phyloP scores from a whole-genome alignment of 106 monocot species.

The Xerophyta viscosa region DNA sequence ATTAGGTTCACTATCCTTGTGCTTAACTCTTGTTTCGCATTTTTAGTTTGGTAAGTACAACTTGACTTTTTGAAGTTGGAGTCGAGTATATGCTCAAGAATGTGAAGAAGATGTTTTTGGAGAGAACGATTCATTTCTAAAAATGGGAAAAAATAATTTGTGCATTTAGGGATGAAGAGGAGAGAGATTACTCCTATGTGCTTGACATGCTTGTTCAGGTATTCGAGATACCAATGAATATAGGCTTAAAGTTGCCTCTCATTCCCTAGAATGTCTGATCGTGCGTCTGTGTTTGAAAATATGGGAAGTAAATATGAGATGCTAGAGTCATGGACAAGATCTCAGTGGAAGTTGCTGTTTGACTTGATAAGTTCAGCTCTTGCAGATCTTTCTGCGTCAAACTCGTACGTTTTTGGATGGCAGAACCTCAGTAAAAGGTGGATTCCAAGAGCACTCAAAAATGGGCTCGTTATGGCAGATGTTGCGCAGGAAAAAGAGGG shows the following conservation, averaged over 20 bases:
- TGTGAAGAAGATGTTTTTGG: constrained; percentile 15
- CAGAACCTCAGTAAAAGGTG: constrained; percentile 15
- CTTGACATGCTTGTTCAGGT: constrained; percentile 55
- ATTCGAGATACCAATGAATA: constrained; percentile 15
- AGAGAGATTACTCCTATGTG: constrained; percentile 67
- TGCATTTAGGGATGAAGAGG: constrained; percentile 37
- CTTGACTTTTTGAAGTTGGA: constrained; percentile 43
- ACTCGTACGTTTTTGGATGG: constrained; percentile 42
- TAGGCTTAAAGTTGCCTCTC: constrained; percentile 16
- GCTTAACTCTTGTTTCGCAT: too few species aligned
- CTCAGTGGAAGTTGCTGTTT: constrained; percentile 67
- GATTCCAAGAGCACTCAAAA: constrained; percentile 3
- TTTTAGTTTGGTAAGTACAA: constrained; percentile 33
- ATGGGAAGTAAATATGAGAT: constrained; percentile 50
- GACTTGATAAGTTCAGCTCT: constrained; percentile 55
- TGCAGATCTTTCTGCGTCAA: constrained; percentile 20
- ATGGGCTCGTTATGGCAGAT: constrained; percentile 43
- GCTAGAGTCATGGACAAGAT: constrained; percentile 37
- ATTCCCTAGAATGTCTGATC: constrained; percentile 27
- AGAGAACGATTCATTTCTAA: neutral
- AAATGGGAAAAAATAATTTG: constrained; percentile 6
- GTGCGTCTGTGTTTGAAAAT: constrained; percentile 42
- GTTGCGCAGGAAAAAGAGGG: constrained; percentile 20
- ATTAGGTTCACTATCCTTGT: too few species aligned
- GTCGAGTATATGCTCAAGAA: constrained; percentile 15